Evolutionary conservation across 495 filamentous ascomycete species (phyloP), one percentile per base, ranked within the genome.

Genomic region (Hypoxylon trugodes): DNA sequence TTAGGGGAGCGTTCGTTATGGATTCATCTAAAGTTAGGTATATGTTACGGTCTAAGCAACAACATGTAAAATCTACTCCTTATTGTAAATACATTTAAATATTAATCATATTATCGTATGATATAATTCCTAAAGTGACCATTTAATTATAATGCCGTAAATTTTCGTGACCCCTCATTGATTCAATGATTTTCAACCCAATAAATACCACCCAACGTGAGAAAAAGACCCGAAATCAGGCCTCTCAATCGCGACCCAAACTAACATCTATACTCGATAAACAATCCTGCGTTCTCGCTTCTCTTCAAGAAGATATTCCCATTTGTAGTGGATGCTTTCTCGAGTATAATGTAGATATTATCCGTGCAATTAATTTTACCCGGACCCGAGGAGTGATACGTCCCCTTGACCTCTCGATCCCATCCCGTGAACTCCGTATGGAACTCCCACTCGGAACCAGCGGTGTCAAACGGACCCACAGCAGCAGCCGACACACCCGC

Each of bases 261-360:
- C 33, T 19, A 47, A 21, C 59, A 57, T 21, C 3, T 45, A 16
- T 51, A 63, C 4, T 63, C 36, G 33, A 63, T 30, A 25, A 56
- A 63, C 8, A 63, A 0, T 8, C 60, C 60, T 4, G 60, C 46
- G 2, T 40, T 46, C 10, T 15, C 18, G 7, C 36, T 57, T 45
- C 38, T 56, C 52, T 63, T 57, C n/a, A 63, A 21, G 22, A 22
- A 63, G 18, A 63, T 46, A 9, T 63, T 56, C 19, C 60, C 60
- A 3, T n/a, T 63, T 12, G 52, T 57, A 0, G 50, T 36, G 4
- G 6, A 8, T 12, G 26, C n/a, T 46, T 57, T 56, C 52, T 63
- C 51, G 30, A 63, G 6, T 19, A 63, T 13, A 2, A 63, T 0
- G 16, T 30, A 56, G 28, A 63, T 42, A 18, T 56, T 16, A 30